Evolutionary conservation across 148 eudicot species (phyloP).

Genomic region (Selenicereus undatus): DNA sequence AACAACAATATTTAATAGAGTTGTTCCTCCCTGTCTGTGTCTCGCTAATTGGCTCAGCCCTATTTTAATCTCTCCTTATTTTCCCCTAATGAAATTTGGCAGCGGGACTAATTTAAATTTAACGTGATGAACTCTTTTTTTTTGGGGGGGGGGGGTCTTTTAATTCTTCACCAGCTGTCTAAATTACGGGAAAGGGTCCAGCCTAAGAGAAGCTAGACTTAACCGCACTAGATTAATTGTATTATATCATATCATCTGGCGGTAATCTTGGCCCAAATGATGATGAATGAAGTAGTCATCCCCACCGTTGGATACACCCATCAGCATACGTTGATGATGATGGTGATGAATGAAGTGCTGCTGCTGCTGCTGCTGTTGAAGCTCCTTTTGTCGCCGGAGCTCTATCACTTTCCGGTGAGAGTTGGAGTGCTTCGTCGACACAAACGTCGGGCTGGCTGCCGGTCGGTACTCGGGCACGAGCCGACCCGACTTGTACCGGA

Average conservation of each 20-base stretch:
- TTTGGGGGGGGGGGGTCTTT: neutral
- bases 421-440: conserved; percentile 75
- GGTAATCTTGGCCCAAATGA: conserved; percentile 54
- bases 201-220: conserved; percentile 23
- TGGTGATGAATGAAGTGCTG: neutral
- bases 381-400: conserved; percentile 83
- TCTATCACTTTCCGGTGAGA: conserved; percentile 94
- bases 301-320: conserved; percentile 44
- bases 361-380: conserved; percentile 40
- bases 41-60: neutral
- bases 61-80: conserved; percentile 3
- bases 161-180: neutral
- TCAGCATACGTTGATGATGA: conserved; percentile 30
- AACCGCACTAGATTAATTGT: neutral
- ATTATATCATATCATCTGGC: conserved; percentile 52
- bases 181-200: conserved; percentile 9
- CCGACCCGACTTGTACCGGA: conserved; percentile 93
- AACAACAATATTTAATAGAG: conserved; percentile 10
- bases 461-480: conserved; percentile 94
- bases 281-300: conserved; percentile 73
- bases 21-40: conserved; percentile 1
- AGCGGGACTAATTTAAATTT: neutral
- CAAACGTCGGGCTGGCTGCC: conserved; percentile 90
- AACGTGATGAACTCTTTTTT: conserved; percentile 13
- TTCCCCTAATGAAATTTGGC: neutral